Base-by-base conservation (phyloP, 2,329 filamentous ascomycete genomes). In the Colletotrichum sp. region DNA sequence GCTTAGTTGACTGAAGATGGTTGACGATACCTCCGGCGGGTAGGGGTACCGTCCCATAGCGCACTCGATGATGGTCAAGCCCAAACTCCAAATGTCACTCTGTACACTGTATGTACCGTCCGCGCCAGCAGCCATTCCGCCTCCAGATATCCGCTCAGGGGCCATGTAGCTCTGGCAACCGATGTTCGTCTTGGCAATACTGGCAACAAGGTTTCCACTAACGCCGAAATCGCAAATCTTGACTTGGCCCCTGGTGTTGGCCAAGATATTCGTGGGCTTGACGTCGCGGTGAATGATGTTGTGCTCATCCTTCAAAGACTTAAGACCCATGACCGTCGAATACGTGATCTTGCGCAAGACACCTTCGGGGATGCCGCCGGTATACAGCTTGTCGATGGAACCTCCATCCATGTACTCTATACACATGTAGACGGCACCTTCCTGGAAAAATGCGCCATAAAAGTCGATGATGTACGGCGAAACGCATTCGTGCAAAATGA, bases 151-250 rank as follows among this genome's bases (percentile, higher is more conserved):
- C 78, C 97, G 90, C 85, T 99, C 97, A 0, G 97, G 97, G 0
- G 97, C 97, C 97, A 99, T 99, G 86, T 99, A 99, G 82, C 96
- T 98, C 86, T 99, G 97, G 82, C 97, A 99, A 52, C 97, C 97
- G 81, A 99, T 99, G 83, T 99, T 99, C 32, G 97, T 99, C 86
- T 98, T 98, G 67, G 97, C 97, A 81, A 99, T 99, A 87, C 96
- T 98, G 28, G 97, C 96, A 26, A 99, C 97, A 28, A 99, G 87
- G 81, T 99, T 99, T 69, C 97, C 97, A 79, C 95, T 98, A 71
- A 99, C 97, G 72, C 97, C 97, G 84, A 99, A 99, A 85, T 99
- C 97, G 85, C 97, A 99, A 74, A 99, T 98, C 86, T 99, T 99
- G 88, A 99, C 90, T 82, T 98, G 96, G 2, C 97, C 97, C 57